Conservation (phyloP, 139 green algal genomes). For the Parachlorella kessleri region DNA sequence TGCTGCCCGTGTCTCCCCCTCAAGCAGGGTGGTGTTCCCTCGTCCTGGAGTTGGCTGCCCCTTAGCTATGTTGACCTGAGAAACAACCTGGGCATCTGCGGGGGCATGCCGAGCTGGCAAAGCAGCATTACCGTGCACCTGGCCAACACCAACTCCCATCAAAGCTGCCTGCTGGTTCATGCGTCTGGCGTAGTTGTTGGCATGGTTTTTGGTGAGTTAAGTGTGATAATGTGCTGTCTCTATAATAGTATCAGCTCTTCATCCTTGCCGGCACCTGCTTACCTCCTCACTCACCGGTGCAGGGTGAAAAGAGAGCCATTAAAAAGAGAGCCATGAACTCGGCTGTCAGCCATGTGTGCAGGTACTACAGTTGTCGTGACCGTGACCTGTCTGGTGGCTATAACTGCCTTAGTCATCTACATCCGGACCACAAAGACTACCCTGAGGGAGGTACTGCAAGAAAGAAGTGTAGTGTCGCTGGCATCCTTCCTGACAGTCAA, state of each 20-base stretch:
- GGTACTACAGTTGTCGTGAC: background rate
- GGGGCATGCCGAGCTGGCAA: background rate
- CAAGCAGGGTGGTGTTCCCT: conserved; percentile 7
- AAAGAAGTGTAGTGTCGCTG: too few relatives aligned
- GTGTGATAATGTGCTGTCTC: too few relatives aligned
- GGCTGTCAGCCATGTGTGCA: too few relatives aligned
- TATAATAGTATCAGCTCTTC: too few relatives aligned
- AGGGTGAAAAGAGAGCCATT: too few relatives aligned
- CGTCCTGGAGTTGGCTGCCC: conserved; percentile 6
- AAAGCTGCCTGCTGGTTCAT: background rate
- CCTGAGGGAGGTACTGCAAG: background rate
- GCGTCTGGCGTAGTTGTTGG: background rate
- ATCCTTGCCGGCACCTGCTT: background rate
- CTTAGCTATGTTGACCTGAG: conserved; percentile 7
- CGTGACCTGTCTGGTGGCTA: conserved; percentile 7
- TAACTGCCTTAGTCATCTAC: background rate
- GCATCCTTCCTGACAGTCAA: too few relatives aligned
- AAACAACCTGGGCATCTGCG: conserved; percentile 20
- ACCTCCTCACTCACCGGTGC: background rate
- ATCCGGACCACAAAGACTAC: too few relatives aligned
- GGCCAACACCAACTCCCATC: background rate
- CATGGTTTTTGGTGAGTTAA: background rate
- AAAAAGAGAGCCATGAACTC: too few relatives aligned
- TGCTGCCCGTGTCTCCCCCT: too few relatives aligned
- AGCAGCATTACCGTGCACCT: background rate